Conservation (phyloP, 768 basidiomycete genomes). For the Mycena vulgaris region DNA sequence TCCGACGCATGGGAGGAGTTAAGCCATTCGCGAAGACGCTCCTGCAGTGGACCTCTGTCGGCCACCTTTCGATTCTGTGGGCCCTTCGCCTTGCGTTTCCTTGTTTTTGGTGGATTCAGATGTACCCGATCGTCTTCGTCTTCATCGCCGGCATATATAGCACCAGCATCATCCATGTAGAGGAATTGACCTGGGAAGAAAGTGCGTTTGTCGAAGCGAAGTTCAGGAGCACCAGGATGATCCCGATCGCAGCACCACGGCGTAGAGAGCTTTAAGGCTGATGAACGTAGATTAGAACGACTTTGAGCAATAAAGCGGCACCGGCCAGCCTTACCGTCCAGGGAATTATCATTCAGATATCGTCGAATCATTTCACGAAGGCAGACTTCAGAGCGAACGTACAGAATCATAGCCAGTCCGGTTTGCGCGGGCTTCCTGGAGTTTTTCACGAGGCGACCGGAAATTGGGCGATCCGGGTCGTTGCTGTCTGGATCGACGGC, state of each 20-base stretch:
- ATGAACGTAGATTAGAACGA: background rate
- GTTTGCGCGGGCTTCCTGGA: constrained; percentile 23
- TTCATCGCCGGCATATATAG: background rate
- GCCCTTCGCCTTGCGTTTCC: constrained; percentile 1
- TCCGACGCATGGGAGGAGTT: constrained; percentile 24
- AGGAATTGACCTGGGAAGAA: constrained; percentile 15
- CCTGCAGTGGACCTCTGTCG: constrained; percentile 34
- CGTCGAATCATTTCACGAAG: background rate
- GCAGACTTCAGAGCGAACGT: constrained; percentile 11
- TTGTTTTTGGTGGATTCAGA: constrained; percentile 7
- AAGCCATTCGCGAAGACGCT: constrained; percentile 40
- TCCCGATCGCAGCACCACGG: constrained; percentile 10
- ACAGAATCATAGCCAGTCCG: constrained; percentile 13
- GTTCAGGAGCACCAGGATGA: background rate
- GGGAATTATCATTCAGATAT: constrained; percentile 6
- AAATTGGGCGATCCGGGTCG: constrained; percentile 13
- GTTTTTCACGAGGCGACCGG: constrained; percentile 2
- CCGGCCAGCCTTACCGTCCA: background rate
- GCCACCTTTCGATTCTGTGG: constrained; percentile 30
- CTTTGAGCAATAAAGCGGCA: no score
- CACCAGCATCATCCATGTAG: background rate
- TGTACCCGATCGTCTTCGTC: background rate
- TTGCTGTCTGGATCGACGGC: background rate
- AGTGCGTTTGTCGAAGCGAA: background rate
- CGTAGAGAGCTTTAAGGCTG: background rate